Evolutionary conservation across 768 basidiomycete genomes (phyloP).

Genomic region (Boletus barrowsii): DNA sequence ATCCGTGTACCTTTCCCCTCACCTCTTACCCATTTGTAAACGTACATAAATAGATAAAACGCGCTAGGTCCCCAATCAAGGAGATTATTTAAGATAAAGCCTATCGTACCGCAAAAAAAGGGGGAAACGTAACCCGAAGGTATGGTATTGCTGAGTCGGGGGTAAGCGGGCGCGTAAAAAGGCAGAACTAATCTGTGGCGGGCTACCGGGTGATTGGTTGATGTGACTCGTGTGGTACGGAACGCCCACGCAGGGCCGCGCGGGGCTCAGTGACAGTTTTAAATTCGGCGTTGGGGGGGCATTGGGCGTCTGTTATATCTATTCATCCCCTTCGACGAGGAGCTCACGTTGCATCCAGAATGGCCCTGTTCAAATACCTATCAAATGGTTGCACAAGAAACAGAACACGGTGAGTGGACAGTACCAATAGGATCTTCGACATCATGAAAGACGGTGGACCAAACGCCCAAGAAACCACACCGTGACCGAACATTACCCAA

Average conservation of each 20-base stretch:
- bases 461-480: slow-evolving; percentile 55
- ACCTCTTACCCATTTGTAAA: background rate
- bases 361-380: slow-evolving; percentile 14
- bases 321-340: slow-evolving; percentile 25
- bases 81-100: background rate
- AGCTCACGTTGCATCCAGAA: slow-evolving; percentile 29
- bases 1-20: background rate
- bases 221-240: no score
- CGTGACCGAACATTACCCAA: slow-evolving; percentile 57
- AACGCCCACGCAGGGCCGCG: no score
- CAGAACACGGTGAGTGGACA: background rate
- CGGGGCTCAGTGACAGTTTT: background rate
- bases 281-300: background rate
- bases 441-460: slow-evolving; percentile 51
- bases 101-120: background rate
- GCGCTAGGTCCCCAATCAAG: background rate
- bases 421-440: slow-evolving; percentile 45
- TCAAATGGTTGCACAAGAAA: background rate
- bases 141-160: background rate
- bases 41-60: background rate
- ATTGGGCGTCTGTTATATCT: background rate
- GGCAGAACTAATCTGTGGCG: background rate
- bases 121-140: background rate
- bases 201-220: no score
- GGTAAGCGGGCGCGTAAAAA: background rate